Evolutionary conservation across 192 early-diverging fungal genomes (phyloP), one percentile per base, ranked within the genome.

Genomic region (Nowakowskiella sp.): DNA sequence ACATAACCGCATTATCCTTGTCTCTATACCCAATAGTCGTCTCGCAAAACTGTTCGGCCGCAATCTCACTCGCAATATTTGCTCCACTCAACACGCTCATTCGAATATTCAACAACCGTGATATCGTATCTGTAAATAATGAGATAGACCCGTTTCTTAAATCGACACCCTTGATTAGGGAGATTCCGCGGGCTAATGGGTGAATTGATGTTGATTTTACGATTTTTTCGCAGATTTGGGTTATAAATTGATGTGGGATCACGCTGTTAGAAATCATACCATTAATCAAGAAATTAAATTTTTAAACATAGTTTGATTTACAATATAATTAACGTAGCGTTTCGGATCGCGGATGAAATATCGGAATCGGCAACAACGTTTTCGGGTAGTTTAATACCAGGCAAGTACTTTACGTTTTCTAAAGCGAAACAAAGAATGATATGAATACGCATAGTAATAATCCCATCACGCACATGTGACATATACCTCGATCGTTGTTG

Each of bases 41-140:
- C 58, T 99, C 95, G 65, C 88, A 92, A 73, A 95, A 96, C 53
- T 92, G 77, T 52, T 96, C 91, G 58, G 80, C 73, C 1, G 93
- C 93, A 31, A 99, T 87, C 61, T 95, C 95, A 56, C 82, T 82
- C 45, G 95, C 95, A 72, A 99, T 95, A 71, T 99, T 99, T 49
- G 93, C 95, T 49, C 95, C 95, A 71, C 85, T 91, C 42, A 99
- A 67, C 32, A 90, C 87, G 49, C 80, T 78, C 43, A 88, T 78
- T 8, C 80, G 81, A 33, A 98, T 85, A 47, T 71, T 70, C 22
- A 97, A 77, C 44, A 82, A 72, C 46, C 85, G 78, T 33, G 78
- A 73, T 60, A 97, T 94, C 60, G 86, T 67, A 55, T 89, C 84
- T 4, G 85, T 84, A 68, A 90, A 83, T 4, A 91, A 70, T 8